A percentile compares a stretch with the other conserved stretches of the same genome.
phyloP scores from a whole-genome alignment of 495 filamentous ascomycete species.

The Podospora pseudoanserina region DNA sequence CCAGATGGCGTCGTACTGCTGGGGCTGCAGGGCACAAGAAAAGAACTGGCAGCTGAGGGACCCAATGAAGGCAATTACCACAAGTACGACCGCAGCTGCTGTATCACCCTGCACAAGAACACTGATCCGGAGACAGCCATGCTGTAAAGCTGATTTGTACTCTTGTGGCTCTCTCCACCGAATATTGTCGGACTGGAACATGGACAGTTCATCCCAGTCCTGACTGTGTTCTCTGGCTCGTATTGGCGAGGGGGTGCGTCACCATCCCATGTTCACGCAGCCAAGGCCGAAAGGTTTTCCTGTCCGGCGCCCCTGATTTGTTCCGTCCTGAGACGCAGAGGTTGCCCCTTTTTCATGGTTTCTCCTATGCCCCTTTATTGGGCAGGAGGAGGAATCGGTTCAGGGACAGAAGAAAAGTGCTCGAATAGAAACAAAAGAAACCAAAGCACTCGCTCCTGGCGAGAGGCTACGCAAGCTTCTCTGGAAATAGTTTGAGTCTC shows the following conservation, averaged over 20 bases:
- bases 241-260: constrained; percentile 1
- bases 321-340: background rate
- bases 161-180: constrained; percentile 9
- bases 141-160: constrained; percentile 2
- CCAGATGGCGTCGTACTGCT: background rate
- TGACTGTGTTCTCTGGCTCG: background rate
- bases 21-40: background rate
- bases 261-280: background rate
- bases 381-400: background rate
- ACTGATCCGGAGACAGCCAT: constrained; percentile 15
- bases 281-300: background rate
- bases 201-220: background rate
- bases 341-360: constrained; percentile 3
- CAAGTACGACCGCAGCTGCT: constrained; percentile 4
- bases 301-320: background rate
- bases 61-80: constrained; percentile 11
- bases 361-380: background rate
- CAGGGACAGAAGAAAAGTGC: background rate
- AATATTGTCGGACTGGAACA: constrained; percentile 7
- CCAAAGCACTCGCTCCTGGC: background rate
- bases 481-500: background rate
- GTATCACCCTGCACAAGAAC: constrained; percentile 12
- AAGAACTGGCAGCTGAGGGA: background rate
- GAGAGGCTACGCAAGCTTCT: background rate
- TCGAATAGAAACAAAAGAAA: background rate